Conservation (phyloP, 208 protist genomes). For the Leishmania amazonensis region DNA sequence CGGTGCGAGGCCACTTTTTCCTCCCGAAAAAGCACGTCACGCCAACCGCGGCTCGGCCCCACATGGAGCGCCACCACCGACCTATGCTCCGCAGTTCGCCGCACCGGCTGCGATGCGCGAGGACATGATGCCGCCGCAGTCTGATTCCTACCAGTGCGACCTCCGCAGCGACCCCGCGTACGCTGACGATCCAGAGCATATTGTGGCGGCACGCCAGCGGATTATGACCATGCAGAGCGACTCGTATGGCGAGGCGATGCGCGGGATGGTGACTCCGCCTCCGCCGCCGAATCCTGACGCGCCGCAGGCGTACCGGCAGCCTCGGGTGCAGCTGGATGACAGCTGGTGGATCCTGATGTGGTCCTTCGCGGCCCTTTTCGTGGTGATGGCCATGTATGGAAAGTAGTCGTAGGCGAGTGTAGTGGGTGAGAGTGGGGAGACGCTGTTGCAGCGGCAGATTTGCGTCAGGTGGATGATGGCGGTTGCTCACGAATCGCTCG, state of each 20-base stretch:
- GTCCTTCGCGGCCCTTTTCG: constrained; percentile 34
- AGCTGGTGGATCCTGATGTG: constrained; percentile 56
- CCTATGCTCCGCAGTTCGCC: constrained; percentile 13
- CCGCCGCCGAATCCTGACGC: constrained; percentile 37
- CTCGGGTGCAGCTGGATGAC: constrained; percentile 38
- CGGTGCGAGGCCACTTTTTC: constrained; percentile 42
- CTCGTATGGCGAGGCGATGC: constrained; percentile 50
- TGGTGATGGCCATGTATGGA: constrained; percentile 47
- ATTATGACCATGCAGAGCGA: constrained; percentile 60
- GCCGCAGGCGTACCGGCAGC: constrained; percentile 32
- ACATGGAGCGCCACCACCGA: background rate
- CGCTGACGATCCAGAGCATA: constrained; percentile 48
- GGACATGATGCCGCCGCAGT: constrained; percentile 20
- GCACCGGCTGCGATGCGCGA: background rate
- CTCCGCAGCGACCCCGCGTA: constrained; percentile 44
- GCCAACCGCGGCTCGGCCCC: constrained; percentile 3
- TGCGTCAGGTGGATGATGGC: background rate
- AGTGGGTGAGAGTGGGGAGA: background rate
- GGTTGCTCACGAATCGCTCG: background rate
- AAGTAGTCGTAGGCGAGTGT: constrained; percentile 17
- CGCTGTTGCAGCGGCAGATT: background rate
- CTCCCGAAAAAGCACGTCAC: constrained; percentile 4
- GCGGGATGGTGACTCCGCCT: constrained; percentile 62
- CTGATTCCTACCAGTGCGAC: constrained; percentile 43
- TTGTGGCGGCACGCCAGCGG: constrained; percentile 49